Base-by-base conservation (phyloP, 176 grass and related monocot genomes). In the Paspalum vaginatum region DNA sequence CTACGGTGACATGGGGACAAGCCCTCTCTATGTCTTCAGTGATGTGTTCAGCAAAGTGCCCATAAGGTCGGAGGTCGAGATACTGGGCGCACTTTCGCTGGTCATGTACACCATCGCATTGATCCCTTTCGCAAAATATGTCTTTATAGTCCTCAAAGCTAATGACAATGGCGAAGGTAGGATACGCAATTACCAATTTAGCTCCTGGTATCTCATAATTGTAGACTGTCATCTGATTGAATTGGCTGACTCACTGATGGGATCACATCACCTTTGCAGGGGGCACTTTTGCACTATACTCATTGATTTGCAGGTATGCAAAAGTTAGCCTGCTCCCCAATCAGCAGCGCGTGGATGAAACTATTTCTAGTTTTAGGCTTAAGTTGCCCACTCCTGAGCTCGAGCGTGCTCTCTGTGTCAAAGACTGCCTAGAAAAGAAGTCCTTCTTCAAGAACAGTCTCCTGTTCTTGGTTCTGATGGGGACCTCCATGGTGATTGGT, bases 21-120 rank as follows among this genome's bases (percentile, higher is more conserved):
- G 96, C 59, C 96, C 96, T 81, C 87, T 98, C 0, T 98, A 98
- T 46, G 96, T 98, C 47, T 98, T 95, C 78, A 98, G 92, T 72
- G 96, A 98, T 63, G 92, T 98, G 59, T 98, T 98, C 75, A 98
- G 92, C 85, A 98, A 98, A 81, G 96, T 98, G 51, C 90, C 92
- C 0, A 93, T 98, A 85, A 95, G 89, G 72, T 98, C 96, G 4
- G 92, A 98, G 58, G 79, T 93, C 25, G 92, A 98, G 62, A 88
- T 95, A 52, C 55, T 98, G 24, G 96, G 96, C 10, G 96, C 96
- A 37, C 88, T 98, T 77, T 98, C 96, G 10, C 80, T 98, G 60
- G 86, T 99, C 68, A 89, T 95, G 88, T 99, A 99, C 90, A 95
- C 96, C 2, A 99, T 99, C 5, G 92, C 96, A 4, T 41, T 98